A percentile compares a stretch with the other conserved stretches of the same genome.
phyloP scores from a whole-genome alignment of 805 yeast species.

The Blastobotrys robertii region DNA sequence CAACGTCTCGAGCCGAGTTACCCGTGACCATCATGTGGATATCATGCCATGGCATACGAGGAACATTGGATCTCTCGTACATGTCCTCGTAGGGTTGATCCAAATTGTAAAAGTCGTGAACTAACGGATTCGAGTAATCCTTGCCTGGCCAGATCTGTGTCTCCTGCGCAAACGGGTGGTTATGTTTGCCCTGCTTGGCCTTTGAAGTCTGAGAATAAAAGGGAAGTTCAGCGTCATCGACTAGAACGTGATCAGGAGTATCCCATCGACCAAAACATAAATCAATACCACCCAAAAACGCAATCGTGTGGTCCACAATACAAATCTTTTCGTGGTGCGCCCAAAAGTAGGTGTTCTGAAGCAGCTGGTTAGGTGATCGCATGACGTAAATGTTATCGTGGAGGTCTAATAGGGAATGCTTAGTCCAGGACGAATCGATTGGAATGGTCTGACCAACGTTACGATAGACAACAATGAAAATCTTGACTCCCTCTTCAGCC shows the following conservation, averaged over 20 bases:
- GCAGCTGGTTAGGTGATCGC: slow-evolving; percentile 89
- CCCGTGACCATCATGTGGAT: slow-evolving; percentile 94
- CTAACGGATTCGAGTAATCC: slow-evolving; percentile 93
- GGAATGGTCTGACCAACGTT: slow-evolving; percentile 91
- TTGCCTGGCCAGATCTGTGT: slow-evolving; percentile 86
- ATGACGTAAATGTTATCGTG: slow-evolving; percentile 82
- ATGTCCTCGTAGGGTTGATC: slow-evolving; percentile 84
- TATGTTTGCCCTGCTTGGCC: slow-evolving; percentile 11
- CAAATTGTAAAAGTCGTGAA: slow-evolving; percentile 70
- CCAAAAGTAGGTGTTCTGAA: slow-evolving; percentile 93
- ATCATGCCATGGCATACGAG: slow-evolving; percentile 99
- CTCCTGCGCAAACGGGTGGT: slow-evolving; percentile 14
- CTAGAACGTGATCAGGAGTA: slow-evolving; percentile 87
- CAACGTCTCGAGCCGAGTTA: slow-evolving; percentile 83
- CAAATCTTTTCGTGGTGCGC: slow-evolving; percentile 96
- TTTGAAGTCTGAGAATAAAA: slow-evolving; percentile 4
- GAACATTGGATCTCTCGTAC: slow-evolving; percentile 72
- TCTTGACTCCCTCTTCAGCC: slow-evolving; percentile 92
- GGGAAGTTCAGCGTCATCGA: slow-evolving; percentile 49
- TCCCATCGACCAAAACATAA: slow-evolving; percentile 93
- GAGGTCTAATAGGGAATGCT: slow-evolving; percentile 78
- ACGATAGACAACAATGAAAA: slow-evolving; percentile 83
- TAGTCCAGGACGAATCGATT: slow-evolving; percentile 89
- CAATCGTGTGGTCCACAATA: slow-evolving; percentile 76
- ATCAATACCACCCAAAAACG: slow-evolving; percentile 93